Conservation (phyloP, 306 rosid species). For the Adenanthera pavonina region DNA sequence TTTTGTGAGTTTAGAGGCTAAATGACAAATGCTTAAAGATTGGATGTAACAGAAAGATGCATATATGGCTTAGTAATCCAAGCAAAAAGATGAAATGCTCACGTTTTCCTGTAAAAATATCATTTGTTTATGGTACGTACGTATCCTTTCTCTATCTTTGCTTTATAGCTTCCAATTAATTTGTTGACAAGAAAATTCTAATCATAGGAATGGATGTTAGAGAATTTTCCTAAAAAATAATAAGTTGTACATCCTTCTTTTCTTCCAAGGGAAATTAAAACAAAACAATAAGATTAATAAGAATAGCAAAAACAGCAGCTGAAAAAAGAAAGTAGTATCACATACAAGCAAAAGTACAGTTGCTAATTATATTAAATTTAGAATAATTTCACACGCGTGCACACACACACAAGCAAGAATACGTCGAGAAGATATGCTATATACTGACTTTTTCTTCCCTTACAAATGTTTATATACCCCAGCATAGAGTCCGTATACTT, state of each 20-base stretch:
- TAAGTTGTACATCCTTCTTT: neutral
- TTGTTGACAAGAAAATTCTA: neutral
- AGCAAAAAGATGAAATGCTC: neutral
- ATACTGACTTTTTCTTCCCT: neutral
- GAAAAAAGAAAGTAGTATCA: neutral
- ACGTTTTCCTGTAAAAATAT: neutral
- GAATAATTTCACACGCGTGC: neutral
- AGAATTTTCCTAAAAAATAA: neutral
- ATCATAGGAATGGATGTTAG: neutral
- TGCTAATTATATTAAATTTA: neutral
- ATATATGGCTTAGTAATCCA: neutral
- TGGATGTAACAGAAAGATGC: neutral
- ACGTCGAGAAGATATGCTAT: neutral
- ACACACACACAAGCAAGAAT: neutral
- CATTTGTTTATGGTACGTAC: neutral
- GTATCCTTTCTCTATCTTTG: neutral
- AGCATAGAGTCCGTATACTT: neutral
- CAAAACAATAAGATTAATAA: neutral
- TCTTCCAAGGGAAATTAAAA: neutral
- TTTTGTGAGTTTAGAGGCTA: neutral
- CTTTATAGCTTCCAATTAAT: neutral
- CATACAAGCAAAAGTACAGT: neutral
- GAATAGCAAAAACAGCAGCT: neutral
- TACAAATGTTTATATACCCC: neutral
- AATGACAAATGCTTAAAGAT: neutral